phyloP scores from a whole-genome alignment of 805 yeast species.

The Metahyphopichia silvanorum region DNA sequence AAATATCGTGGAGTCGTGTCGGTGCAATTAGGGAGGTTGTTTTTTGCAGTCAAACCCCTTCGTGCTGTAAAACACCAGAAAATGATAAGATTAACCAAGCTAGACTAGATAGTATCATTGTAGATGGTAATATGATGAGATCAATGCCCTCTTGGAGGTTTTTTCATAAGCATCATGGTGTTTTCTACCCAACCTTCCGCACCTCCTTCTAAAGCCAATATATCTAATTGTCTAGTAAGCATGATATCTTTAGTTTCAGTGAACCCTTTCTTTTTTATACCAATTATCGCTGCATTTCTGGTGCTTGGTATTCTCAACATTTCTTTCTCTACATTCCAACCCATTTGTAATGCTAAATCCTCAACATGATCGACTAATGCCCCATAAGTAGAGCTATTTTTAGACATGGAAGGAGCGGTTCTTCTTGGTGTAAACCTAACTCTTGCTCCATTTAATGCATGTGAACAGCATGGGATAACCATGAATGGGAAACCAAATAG shows the following conservation, averaged over 20 bases:
- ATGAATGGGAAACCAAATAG: conserved; percentile 80
- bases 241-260: conserved; percentile 27
- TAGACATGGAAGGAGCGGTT: conserved; percentile 3
- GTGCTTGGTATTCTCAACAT: conserved; percentile 93
- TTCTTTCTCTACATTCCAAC: conserved; percentile 85
- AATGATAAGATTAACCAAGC: neutral
- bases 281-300: conserved; percentile 86
- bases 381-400: conserved; percentile 62
- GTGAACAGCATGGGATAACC: conserved; percentile 95
- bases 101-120: no score
- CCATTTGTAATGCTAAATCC: conserved; percentile 59
- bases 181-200: conserved; percentile 89
- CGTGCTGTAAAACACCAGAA: no score
- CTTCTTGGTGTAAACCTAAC: conserved; percentile 56
- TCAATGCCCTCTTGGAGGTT: conserved; percentile 71
- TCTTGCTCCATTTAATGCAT: conserved; percentile 74
- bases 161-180: conserved; percentile 66
- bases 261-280: conserved; percentile 38
- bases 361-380: conserved; percentile 85
- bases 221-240: conserved; percentile 49
- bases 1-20: no score
- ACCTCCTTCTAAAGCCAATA: conserved; percentile 77
- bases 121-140: no score
- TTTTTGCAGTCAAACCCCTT: neutral
- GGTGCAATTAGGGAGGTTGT: no score